Percentiles rank a stretch among this genome's conserved stretches.
phyloP scores from a whole-genome alignment of 2,329 filamentous ascomycete species.

The Magnaporthiopsis incrustans region DNA sequence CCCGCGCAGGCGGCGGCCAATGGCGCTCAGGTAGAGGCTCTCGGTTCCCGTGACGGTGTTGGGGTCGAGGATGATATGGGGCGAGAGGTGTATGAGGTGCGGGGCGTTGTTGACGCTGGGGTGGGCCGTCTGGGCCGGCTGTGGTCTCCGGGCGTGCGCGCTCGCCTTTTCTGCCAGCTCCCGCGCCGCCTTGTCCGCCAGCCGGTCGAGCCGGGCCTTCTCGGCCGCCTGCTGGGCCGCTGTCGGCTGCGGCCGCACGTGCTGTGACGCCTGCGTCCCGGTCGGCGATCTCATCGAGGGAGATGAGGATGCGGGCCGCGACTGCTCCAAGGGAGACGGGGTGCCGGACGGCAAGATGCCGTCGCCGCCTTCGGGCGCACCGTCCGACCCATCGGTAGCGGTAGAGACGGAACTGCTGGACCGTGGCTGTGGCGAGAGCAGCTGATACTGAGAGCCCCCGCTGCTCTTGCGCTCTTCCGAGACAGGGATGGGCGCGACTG shows the following conservation, averaged over 20 bases:
- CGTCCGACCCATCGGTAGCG: neutral
- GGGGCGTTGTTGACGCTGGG: conserved; percentile 48
- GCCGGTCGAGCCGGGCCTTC: conserved; percentile 51
- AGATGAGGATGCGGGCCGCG: neutral
- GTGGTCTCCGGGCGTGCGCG: conserved; percentile 42
- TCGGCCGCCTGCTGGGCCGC: conserved; percentile 50
- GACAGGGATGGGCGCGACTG: neutral
- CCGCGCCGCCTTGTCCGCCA: conserved; percentile 46
- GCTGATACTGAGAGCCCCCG: no score
- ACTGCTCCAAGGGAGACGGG: neutral
- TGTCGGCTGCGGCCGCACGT: conserved; percentile 21
- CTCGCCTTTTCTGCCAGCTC: conserved; percentile 49
- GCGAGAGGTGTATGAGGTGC: conserved; percentile 48
- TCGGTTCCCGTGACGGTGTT: conserved; percentile 72
- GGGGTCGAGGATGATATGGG: conserved; percentile 68
- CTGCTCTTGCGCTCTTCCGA: neutral
- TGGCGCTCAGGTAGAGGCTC: conserved; percentile 60
- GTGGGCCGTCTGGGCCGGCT: conserved; percentile 41
- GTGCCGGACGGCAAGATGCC: neutral
- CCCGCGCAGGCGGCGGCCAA: conserved; percentile 39
- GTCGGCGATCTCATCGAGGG: neutral
- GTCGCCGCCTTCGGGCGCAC: neutral
- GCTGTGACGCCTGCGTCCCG: neutral
- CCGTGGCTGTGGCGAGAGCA: no score
- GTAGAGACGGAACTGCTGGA: neutral